Conservation (phyloP, 306 rosid genomes). For the Pterocarpus santalinus region DNA sequence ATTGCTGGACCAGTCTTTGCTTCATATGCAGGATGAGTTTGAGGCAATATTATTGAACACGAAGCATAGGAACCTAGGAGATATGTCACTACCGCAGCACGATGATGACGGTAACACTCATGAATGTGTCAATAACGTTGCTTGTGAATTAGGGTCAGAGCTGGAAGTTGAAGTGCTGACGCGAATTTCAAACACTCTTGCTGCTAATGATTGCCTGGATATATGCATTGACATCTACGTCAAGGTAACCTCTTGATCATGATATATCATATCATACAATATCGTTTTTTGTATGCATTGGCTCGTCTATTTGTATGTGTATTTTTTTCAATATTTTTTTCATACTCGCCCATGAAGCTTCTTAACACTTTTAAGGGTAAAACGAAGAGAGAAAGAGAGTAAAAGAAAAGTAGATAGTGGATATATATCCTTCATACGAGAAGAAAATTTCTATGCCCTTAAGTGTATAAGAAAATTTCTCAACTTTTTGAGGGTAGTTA, state of each 20-base stretch:
- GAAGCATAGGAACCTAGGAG: slow-evolving; percentile 57
- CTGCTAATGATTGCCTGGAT: slow-evolving; percentile 85
- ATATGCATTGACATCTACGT: slow-evolving; percentile 87
- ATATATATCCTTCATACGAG: no score
- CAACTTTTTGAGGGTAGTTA: no score
- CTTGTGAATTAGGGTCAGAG: slow-evolving; percentile 62
- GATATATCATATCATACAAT: no score
- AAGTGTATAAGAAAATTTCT: no score
- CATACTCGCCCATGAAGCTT: no score
- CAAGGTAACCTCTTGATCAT: slow-evolving; percentile 59
- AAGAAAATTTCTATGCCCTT: no score
- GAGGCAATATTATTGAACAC: slow-evolving; percentile 63
- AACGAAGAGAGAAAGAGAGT: no score
- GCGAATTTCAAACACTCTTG: slow-evolving; percentile 67
- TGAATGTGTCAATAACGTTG: slow-evolving; percentile 21
- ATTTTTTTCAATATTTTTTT: no score
- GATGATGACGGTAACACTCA: slow-evolving; percentile 32
- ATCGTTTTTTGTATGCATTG: no score
- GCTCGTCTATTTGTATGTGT: no score
- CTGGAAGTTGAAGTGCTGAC: slow-evolving; percentile 65
- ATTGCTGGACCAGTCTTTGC: slow-evolving; percentile 74
- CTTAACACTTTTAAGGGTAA: no score
- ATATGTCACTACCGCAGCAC: slow-evolving; percentile 10
- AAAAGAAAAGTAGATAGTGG: no score
- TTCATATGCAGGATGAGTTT: slow-evolving; percentile 82